Evolutionary conservation across 2,329 filamentous ascomycete genomes (phyloP), one percentile per base, ranked within the genome.

Genomic region (Penicillium sp.): DNA sequence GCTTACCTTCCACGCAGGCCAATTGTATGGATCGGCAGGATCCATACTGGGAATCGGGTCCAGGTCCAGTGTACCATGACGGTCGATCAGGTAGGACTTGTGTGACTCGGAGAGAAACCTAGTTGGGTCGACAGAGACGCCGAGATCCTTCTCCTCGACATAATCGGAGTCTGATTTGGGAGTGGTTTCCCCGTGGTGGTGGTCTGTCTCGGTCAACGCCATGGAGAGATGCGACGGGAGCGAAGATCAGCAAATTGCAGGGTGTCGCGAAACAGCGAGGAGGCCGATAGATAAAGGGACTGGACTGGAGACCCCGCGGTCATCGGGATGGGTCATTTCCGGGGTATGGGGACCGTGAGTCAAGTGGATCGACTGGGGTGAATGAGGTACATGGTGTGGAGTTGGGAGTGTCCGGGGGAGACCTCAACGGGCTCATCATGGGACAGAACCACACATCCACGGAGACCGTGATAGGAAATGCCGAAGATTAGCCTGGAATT

Each of bases 11-110:
- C 78, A 78, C 17, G 60, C 62, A 2, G 79, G 74, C 79, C 79
- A 83, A 51, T 83, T 83, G 61, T 80, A 82, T 4, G 80, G 81
- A 60, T 84, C 80, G 5, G 77, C 76, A 36, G 74, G 72, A 26
- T 74, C 73, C 53, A 73, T 71, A 20, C 72, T 74, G 3, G 81
- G 81, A 29, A 83, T 64, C 3, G 80, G 81, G 49, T 82, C 78
- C 7, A 83, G 72, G 15, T 81, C 75, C 27, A 81, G 58, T 0
- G 77, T 82, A 46, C 80, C 80, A 72, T 83, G 80, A 34, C 75
- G 74, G 40, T 74, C 58, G 8, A 83, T 63, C n/a, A 83, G 70
- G 58, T 81, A 83, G 20, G 79, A 69, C 33, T 59, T 59, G 47
- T 67, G 64, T 7, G 60, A 39, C n/a, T 63, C 55, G 2, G 63